Evolutionary conservation across 768 basidiomycete species (phyloP), one percentile per base, ranked within the genome.

Genomic region (Mycena indigotica): DNA sequence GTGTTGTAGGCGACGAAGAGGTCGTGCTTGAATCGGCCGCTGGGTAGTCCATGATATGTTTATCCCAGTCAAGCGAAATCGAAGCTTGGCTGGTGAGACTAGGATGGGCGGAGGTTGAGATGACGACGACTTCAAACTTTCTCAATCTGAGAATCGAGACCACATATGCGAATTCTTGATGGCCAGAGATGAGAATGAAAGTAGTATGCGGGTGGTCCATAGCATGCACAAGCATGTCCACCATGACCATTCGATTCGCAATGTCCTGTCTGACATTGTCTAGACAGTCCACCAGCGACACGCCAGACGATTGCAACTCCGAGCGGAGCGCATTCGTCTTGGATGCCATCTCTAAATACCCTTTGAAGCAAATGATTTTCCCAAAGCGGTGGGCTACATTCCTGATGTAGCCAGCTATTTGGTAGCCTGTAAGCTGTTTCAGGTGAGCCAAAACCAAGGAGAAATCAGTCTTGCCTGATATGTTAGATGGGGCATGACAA

Each of bases 81-180:
- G 84, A 81, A 0, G 85, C 86, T 51, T 86, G 85, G 21, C 74
- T 73, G 56, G 77, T 82, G 32, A 88, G 72, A 59, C 77, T 82
- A 17, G 69, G 63, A 40, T 82, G 77, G 3, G 73, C 67, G 4
- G 59, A 44, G 28, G 73, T 76, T n/a, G 76, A 75, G 41, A 88
- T 69, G 24, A 87, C 60, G 45, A 86, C 71, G 30, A 87, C 77
- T 17, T 73, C 70, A 66, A 84, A 85, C 44, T 72, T 72, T 56
- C 85, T 79, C 52, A 83, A 74, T 28, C 82, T 79, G 46, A 89
- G 71, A 30, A 75, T 73, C 1, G 86, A 82, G 44, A 87, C 68
- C n/a, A 82, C 81, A 65, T 87, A 88, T 3, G 81, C 80, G 62
- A 87, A 83, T 66, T 88, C 87, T 39, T 85, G 77, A 69, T 89